phyloP scores from a whole-genome alignment of 805 yeast genomes.

The Nematodospora valgi region DNA sequence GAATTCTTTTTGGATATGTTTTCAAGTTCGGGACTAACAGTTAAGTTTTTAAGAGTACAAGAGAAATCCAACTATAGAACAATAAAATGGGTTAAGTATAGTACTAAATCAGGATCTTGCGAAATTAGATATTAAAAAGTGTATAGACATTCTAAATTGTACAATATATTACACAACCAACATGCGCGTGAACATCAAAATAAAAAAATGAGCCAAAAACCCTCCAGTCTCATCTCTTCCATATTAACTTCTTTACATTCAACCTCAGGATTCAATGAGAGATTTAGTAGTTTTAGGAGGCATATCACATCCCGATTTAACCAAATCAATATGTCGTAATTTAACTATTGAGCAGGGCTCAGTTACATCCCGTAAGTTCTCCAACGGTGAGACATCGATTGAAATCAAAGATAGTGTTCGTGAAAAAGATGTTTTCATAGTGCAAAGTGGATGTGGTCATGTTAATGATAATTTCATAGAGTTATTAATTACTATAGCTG shows the following conservation, averaged over 20 bases:
- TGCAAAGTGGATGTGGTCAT: conserved; percentile 83
- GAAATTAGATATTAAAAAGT: conserved; percentile 61
- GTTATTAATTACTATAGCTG: conserved; percentile 78
- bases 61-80: conserved; percentile 61
- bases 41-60: conserved; percentile 65
- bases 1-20: conserved; percentile 70
- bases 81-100: conserved; percentile 84
- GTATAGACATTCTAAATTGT: background rate
- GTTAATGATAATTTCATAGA: conserved; percentile 87
- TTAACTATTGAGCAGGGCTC: conserved; percentile 71
- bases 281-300: conserved; percentile 90
- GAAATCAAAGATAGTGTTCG: conserved; percentile 85
- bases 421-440: conserved; percentile 91
- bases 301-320: conserved; percentile 78
- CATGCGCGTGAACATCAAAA: conserved; percentile 2
- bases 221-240: conserved; percentile 3
- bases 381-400: conserved; percentile 93
- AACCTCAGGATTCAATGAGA: conserved; percentile 51
- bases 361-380: conserved; percentile 58
- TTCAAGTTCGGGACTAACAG: conserved; percentile 72
- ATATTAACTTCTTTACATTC: background rate
- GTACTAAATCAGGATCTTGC: conserved; percentile 72
- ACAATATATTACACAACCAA: background rate
- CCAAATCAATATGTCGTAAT: conserved; percentile 70
- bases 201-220: conserved; percentile 1